Conservation (phyloP, 78 protist genomes). For the Dictyostelium capitatum region DNA sequence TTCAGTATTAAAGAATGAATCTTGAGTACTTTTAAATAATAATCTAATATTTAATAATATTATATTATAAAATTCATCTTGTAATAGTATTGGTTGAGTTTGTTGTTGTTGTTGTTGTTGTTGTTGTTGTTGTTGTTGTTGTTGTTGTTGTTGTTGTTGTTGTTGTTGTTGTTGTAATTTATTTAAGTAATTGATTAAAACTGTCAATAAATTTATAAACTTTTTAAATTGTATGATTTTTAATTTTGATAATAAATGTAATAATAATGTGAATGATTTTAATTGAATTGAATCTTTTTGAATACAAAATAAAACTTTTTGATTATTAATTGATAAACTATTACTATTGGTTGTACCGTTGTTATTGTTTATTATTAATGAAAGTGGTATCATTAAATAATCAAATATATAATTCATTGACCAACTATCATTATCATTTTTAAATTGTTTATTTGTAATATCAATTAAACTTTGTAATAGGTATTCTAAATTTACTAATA, state of each 20-base stretch:
- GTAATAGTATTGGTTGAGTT: no score
- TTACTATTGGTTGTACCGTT: background rate
- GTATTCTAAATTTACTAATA: background rate
- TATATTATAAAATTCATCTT: background rate
- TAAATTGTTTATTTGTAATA: background rate
- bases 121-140: background rate
- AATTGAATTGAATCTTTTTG: conserved; percentile 16
- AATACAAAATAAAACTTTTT: background rate
- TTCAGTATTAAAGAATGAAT: background rate
- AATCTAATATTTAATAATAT: background rate
- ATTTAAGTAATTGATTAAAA: background rate
- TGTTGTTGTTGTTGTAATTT: background rate
- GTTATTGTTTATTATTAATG: conserved; percentile 21
- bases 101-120: background rate
- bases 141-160: background rate
- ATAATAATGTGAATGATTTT: background rate
- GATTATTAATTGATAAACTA: background rate
- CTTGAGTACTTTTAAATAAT: background rate
- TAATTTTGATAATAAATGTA: background rate
- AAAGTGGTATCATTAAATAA: conserved; percentile 49
- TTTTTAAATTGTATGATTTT: background rate
- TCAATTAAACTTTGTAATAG: background rate
- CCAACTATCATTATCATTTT: background rate
- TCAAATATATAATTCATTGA: conserved; percentile 20
- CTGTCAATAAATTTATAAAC: background rate